phyloP scores from a whole-genome alignment of 2,329 filamentous ascomycete species.

The Madurella mycetomatis region DNA sequence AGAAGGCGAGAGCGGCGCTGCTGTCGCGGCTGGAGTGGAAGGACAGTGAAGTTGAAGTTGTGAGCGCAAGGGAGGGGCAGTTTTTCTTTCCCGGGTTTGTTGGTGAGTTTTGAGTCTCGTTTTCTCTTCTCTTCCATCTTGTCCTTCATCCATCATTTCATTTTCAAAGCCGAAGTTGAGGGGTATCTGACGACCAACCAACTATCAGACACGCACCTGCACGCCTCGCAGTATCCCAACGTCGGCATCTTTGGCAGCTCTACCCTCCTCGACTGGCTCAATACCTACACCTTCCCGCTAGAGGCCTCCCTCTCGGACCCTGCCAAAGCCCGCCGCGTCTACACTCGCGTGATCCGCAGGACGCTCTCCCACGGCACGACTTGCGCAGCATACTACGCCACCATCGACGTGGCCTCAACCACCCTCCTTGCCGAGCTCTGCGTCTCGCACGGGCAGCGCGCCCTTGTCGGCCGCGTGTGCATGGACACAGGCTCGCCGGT shows the following conservation, averaged over 20 bases:
- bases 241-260: slow-evolving; percentile 89
- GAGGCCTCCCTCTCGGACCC: slow-evolving; percentile 69
- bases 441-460: slow-evolving; percentile 73
- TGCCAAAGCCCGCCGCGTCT: slow-evolving; percentile 63
- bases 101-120: slow-evolving; percentile 42
- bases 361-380: slow-evolving; percentile 90
- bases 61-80: slow-evolving; percentile 41
- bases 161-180: neutral
- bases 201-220: slow-evolving; percentile 82
- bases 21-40: slow-evolving; percentile 45
- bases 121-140: neutral
- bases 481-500: slow-evolving; percentile 79
- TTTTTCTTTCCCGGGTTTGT: slow-evolving; percentile 87
- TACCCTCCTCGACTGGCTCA: slow-evolving; percentile 88
- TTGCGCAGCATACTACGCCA: slow-evolving; percentile 91
- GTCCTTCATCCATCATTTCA: no score
- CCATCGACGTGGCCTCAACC: slow-evolving; percentile 80
- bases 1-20: slow-evolving; percentile 32
- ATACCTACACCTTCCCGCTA: slow-evolving; percentile 91
- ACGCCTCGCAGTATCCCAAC: slow-evolving; percentile 94
- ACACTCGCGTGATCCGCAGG: slow-evolving; percentile 70
- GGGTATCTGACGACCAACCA: neutral
- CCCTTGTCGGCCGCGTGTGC: slow-evolving; percentile 89
- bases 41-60: slow-evolving; percentile 35
- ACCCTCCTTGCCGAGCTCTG: slow-evolving; percentile 87